Evolutionary conservation across 805 yeast species (phyloP).

Genomic region (Saccharomycopsis microspora): DNA sequence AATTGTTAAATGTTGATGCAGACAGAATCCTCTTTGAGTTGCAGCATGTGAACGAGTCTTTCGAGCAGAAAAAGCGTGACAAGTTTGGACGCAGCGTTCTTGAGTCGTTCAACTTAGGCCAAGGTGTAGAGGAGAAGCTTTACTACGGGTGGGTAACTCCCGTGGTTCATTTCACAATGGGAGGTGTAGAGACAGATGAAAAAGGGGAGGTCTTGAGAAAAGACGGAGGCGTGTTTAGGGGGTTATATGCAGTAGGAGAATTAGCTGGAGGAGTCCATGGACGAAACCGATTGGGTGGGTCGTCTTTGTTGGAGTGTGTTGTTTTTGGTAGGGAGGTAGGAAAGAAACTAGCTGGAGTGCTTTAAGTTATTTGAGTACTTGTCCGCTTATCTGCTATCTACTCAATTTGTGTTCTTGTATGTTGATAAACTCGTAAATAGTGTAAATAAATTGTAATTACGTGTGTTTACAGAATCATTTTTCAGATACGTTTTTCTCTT

Average conservation of each 20-base stretch:
- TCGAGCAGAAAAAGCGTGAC: slow-evolving; percentile 20
- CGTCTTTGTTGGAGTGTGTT: slow-evolving; percentile 46
- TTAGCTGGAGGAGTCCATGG: slow-evolving; percentile 64
- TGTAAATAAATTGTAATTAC: no score
- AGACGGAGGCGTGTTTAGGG: slow-evolving; percentile 18
- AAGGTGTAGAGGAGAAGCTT: slow-evolving; percentile 17
- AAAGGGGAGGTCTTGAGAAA: slow-evolving; percentile 29
- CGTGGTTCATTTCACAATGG: slow-evolving; percentile 57
- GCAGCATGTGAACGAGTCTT: slow-evolving; percentile 17
- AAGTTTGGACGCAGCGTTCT: slow-evolving; percentile 25
- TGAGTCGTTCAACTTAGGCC: slow-evolving; percentile 12
- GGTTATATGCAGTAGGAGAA: slow-evolving; percentile 56
- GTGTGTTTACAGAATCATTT: no score
- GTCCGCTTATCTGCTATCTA: no score
- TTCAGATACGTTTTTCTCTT: no score
- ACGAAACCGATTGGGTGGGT: slow-evolving; percentile 47
- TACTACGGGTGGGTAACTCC: slow-evolving; percentile 47
- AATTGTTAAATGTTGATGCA: slow-evolving; percentile 5
- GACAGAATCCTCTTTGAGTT: slow-evolving; percentile 20
- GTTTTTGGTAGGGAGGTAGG: slow-evolving; percentile 49
- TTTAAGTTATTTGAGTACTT: no score
- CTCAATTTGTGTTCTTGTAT: no score
- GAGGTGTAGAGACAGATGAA: slow-evolving; percentile 49
- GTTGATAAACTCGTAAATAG: no score
- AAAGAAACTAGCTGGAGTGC: slow-evolving; percentile 19